phyloP scores from a whole-genome alignment of 345 rosid species.

The Pugionium cornutum region DNA sequence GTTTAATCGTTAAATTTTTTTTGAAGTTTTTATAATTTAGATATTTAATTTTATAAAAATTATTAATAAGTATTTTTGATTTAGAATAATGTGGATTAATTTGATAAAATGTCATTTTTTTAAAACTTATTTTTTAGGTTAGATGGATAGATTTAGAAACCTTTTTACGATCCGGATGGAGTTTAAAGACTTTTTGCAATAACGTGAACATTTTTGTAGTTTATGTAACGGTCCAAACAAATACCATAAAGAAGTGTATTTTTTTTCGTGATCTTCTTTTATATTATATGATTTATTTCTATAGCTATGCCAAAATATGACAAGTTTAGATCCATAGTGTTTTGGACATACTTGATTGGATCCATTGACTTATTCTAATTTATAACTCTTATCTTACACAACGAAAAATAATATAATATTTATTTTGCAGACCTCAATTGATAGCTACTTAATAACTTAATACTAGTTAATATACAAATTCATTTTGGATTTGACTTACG shows the following conservation, averaged over 20 bases:
- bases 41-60: too few species aligned
- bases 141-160: too few species aligned
- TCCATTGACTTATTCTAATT: slow-evolving; percentile 27
- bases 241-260: neutral
- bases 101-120: too few species aligned
- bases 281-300: slow-evolving; percentile 11
- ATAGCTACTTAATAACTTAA: neutral
- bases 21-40: too few species aligned
- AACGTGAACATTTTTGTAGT: slow-evolving; percentile 16
- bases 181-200: slow-evolving; percentile 5
- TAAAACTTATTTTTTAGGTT: too few species aligned
- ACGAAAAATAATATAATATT: neutral
- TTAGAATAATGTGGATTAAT: too few species aligned
- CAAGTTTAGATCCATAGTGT: slow-evolving; percentile 16
- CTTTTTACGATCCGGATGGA: too few species aligned
- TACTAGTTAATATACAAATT: neutral
- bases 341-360: slow-evolving; percentile 26
- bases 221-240: neutral
- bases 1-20: too few species aligned
- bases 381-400: slow-evolving; percentile 1
- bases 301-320: slow-evolving; percentile 19
- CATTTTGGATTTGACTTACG: slow-evolving; percentile 18
- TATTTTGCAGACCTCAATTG: neutral
- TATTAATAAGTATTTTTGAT: too few species aligned
- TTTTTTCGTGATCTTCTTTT: neutral